Evolutionary conservation across 2,329 filamentous ascomycete genomes (phyloP).

Genomic region (Ophiognomonia clavigignenti-juglandacearum): DNA sequence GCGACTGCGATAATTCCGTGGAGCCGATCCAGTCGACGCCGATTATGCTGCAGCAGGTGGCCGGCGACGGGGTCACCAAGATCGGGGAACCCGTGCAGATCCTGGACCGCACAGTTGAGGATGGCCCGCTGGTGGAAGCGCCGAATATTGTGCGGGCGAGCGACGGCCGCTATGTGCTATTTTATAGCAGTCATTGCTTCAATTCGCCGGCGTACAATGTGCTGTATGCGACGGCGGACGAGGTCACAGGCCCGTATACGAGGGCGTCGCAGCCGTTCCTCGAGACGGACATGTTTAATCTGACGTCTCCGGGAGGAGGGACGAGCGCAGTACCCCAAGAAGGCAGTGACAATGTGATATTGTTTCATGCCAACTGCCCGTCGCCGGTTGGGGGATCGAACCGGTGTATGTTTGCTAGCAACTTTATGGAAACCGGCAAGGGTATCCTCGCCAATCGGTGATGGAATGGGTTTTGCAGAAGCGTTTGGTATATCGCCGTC

Average conservation of each 20-base stretch:
- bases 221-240: constrained; percentile 47
- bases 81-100: constrained; percentile 45
- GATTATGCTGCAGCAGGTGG: constrained; percentile 51
- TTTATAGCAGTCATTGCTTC: constrained; percentile 59
- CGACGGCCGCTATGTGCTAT: constrained; percentile 52
- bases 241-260: constrained; percentile 12
- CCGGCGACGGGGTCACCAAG: constrained; percentile 45
- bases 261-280: constrained; percentile 4
- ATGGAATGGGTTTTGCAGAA: too few species aligned
- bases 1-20: constrained; percentile 41
- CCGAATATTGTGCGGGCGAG: constrained; percentile 45
- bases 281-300: constrained; percentile 6
- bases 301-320: constrained; percentile 15
- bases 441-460: constrained; percentile 8
- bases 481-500: too few species aligned
- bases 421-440: constrained; percentile 12
- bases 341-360: constrained; percentile 2
- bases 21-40: constrained; percentile 42
- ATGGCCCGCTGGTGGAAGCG: constrained; percentile 57
- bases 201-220: constrained; percentile 50
- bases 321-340: constrained; percentile 11
- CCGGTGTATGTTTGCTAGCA: constrained; percentile 14
- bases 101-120: constrained; percentile 37
- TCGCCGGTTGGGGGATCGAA: constrained; percentile 6
- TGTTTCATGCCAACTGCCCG: constrained; percentile 16